These are phyloP conservation scores for Daedaleopsis nitida DNA, from an alignment of 768 basidiomycete species.

Conservation along the genomic window DNA sequence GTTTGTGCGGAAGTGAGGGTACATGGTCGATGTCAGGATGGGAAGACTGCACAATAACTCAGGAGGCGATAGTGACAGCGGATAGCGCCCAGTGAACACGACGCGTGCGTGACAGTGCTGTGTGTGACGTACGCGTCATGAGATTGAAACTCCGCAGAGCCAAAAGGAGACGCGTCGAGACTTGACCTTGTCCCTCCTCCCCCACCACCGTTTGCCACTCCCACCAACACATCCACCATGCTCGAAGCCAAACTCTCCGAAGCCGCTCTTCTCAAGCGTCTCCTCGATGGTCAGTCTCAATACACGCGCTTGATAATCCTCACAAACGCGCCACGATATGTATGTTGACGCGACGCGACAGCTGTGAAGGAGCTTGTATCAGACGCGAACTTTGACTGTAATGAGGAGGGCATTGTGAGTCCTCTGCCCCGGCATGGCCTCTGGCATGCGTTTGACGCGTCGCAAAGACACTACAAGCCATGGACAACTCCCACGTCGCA, in stretches of 20 bases:
- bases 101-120: not conserved
- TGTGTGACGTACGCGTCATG: not conserved
- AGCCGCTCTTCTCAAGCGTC: conserved; percentile 87
- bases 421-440: not conserved
- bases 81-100: too few species aligned
- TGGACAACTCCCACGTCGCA: conserved; percentile 99
- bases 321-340: too few species aligned
- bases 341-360: conserved; percentile 32
- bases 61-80: too few species aligned
- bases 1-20: too few species aligned
- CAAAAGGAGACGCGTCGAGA: conserved; percentile 30
- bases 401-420: conserved; percentile 88
- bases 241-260: conserved; percentile 90
- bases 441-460: conserved; percentile 9
- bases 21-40: too few species aligned
- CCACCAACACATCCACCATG: conserved; percentile 46
- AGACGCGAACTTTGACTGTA: conserved; percentile 97
- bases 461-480: conserved; percentile 82
- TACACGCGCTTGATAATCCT: not conserved
- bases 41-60: too few species aligned
- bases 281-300: conserved; percentile 77
- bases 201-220: conserved; percentile 20
- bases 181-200: conserved; percentile 9
- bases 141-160: not conserved
- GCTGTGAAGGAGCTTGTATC: conserved; percentile 98